These are phyloP conservation scores for Aethionema arabicum DNA, from an alignment of 345 rosid genomes.

Conservation along the genomic window DNA sequence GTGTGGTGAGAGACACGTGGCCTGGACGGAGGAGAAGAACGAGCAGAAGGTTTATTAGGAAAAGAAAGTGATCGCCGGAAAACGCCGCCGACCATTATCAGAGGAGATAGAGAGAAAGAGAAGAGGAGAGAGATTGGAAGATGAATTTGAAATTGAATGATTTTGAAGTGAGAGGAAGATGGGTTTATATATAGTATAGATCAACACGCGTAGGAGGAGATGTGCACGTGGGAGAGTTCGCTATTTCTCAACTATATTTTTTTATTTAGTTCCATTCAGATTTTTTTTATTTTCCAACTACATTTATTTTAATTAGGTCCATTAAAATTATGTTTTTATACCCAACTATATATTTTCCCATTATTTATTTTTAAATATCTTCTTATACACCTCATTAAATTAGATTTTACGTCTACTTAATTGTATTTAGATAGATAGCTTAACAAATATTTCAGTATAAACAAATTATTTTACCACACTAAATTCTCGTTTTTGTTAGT, in stretches of 20 bases:
- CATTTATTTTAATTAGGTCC: neutral
- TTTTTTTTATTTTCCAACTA: conserved; percentile 10
- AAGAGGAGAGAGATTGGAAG: neutral
- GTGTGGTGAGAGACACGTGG: conserved; percentile 44
- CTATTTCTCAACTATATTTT: neutral
- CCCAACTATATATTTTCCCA: neutral
- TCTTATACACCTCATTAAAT: too few species aligned
- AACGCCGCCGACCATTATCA: conserved; percentile 39
- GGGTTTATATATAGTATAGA: conserved; percentile 17
- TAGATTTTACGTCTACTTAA: too few species aligned
- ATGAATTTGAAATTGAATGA: conserved; percentile 9
- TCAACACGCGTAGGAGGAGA: conserved; percentile 9
- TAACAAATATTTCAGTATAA: too few species aligned
- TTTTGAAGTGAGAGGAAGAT: conserved; percentile 26
- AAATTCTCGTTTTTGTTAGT: too few species aligned
- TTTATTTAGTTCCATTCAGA: too few species aligned
- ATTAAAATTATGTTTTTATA: neutral
- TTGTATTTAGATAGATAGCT: too few species aligned
- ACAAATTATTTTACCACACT: too few species aligned
- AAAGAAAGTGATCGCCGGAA: conserved; percentile 45
- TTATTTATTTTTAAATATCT: neutral
- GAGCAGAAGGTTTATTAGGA: conserved; percentile 34
- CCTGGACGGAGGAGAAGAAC: conserved; percentile 27
- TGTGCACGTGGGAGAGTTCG: conserved; percentile 32
- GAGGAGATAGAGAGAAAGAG: conserved; percentile 6